phyloP scores from a whole-genome alignment of 495 filamentous ascomycete genomes.

The Immersiella caudata region DNA sequence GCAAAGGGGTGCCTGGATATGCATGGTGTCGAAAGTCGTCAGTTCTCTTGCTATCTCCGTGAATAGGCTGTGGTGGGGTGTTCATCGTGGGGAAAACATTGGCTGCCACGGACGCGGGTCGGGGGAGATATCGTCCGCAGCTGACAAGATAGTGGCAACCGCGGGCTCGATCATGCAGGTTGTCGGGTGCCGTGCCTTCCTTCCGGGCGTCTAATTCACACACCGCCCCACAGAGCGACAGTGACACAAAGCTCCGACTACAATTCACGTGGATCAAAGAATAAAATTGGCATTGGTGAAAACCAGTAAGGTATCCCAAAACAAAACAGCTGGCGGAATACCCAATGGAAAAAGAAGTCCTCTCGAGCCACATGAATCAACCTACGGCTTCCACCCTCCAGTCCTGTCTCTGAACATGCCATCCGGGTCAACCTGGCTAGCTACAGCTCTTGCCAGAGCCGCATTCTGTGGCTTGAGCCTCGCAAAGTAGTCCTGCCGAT shows the following conservation, averaged over 20 bases:
- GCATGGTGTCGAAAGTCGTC: not conserved
- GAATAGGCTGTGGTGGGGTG: not conserved
- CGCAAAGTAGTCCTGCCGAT: slow-evolving; percentile 61
- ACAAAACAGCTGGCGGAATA: too few species aligned
- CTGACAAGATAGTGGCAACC: slow-evolving; percentile 8
- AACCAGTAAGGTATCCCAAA: too few species aligned
- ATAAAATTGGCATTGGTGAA: too few species aligned
- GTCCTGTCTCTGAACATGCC: slow-evolving; percentile 61
- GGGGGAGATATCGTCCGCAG: slow-evolving; percentile 9
- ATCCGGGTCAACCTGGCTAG: slow-evolving; percentile 57
- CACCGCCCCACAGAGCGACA: too few species aligned
- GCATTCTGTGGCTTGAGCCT: slow-evolving; percentile 51
- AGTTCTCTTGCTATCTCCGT: not conserved
- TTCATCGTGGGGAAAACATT: not conserved
- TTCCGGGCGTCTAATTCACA: not conserved
- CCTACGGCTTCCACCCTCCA: slow-evolving; percentile 50
- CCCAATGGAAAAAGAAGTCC: too few species aligned
- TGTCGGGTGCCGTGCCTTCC: not conserved
- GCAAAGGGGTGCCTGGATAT: not conserved
- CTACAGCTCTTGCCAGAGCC: slow-evolving; percentile 45
- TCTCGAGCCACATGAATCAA: too few species aligned
- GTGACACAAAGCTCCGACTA: too few species aligned
- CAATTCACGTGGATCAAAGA: too few species aligned
- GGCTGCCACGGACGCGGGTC: not conserved
- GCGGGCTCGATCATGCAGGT: not conserved